Evolutionary conservation across 2,329 filamentous ascomycete genomes (phyloP).

Genomic region (Aureobasidium uvarum): DNA sequence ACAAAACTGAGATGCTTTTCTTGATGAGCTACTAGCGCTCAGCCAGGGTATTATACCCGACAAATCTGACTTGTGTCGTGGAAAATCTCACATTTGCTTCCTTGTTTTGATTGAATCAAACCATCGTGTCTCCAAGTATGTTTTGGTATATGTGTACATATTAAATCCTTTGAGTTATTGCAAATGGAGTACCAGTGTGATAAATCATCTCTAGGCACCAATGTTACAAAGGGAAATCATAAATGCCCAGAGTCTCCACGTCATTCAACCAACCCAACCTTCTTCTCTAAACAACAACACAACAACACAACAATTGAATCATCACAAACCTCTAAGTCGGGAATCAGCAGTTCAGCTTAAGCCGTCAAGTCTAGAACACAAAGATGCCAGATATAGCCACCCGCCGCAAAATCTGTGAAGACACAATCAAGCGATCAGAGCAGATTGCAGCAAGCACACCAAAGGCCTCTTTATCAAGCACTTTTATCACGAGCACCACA

Average conservation of each 20-base stretch:
- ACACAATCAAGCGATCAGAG: neutral
- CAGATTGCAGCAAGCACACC: neutral
- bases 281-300: neutral
- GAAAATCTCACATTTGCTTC: too few relatives aligned
- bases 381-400: conserved; percentile 1
- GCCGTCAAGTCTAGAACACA: too few relatives aligned
- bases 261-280: neutral
- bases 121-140: too few relatives aligned
- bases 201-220: neutral
- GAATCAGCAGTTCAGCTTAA: too few relatives aligned
- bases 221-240: neutral
- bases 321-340: too few relatives aligned
- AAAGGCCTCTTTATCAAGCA: neutral
- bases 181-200: neutral
- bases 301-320: neutral
- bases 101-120: too few relatives aligned
- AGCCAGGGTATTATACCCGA: too few relatives aligned
- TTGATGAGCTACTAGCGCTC: too few relatives aligned
- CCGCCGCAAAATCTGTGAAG: conserved; percentile 22
- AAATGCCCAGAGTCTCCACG: neutral
- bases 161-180: too few relatives aligned
- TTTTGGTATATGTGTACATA: too few relatives aligned
- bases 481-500: neutral
- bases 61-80: too few relatives aligned
- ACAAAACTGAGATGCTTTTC: too few relatives aligned